Percentiles rank a stretch among this genome's conserved stretches.
Evolutionary conservation across 805 yeast genomes (phyloP).

Genomic region (Candida nanaspora): DNA sequence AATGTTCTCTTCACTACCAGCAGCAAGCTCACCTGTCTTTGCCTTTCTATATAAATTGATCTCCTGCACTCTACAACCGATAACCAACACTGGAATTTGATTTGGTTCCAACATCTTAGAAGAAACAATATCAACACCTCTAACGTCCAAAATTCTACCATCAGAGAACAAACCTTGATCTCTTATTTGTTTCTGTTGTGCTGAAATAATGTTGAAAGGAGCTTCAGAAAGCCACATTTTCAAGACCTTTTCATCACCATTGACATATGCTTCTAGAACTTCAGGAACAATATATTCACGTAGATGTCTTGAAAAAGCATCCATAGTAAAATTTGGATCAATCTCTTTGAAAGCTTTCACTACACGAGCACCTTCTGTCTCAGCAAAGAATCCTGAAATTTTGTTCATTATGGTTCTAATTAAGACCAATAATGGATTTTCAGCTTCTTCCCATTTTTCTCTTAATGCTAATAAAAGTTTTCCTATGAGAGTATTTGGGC

Average conservation of each 20-base stretch:
- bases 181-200: conserved; percentile 84
- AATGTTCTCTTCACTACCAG: conserved; percentile 92
- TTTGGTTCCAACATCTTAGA: conserved; percentile 86
- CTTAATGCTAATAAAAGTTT: conserved; percentile 52
- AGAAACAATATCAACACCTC: conserved; percentile 89
- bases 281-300: conserved; percentile 94
- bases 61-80: conserved; percentile 95
- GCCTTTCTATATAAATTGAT: conserved; percentile 81
- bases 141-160: conserved; percentile 83
- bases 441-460: conserved; percentile 85
- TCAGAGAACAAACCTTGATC: conserved; percentile 91
- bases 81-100: conserved; percentile 86
- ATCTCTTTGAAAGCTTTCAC: conserved; percentile 74
- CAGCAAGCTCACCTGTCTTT: conserved; percentile 90
- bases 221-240: conserved; percentile 95
- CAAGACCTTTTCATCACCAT: conserved; percentile 78
- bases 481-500: conserved; percentile 64
- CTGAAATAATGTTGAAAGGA: conserved; percentile 89
- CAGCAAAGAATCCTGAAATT: conserved; percentile 84
- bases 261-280: conserved; percentile 87
- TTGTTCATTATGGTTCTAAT: conserved; percentile 76
- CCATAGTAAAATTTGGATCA: conserved; percentile 83
- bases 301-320: conserved; percentile 71
- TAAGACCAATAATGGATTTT: conserved; percentile 79
- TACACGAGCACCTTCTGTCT: conserved; percentile 95